Conservation (phyloP, 2,329 filamentous ascomycete species). For the Xylaria sp. region DNA sequence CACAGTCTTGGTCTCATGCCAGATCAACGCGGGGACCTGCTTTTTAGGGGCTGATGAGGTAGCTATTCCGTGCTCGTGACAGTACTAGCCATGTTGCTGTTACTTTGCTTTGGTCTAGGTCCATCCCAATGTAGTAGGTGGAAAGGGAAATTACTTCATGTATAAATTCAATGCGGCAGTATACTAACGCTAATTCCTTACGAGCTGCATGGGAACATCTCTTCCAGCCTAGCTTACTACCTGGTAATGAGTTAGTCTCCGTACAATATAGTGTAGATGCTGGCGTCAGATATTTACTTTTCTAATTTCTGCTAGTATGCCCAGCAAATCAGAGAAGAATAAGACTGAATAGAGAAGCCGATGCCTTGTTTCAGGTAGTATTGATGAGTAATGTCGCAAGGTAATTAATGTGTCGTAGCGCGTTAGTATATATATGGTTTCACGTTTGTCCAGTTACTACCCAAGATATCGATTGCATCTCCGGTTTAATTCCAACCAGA, state of each 20-base stretch:
- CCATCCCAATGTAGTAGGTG: slow-evolving; percentile 33
- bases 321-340: not conserved
- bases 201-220: slow-evolving; percentile 10
- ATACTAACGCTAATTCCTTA: not conserved
- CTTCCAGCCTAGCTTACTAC: not conserved
- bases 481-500: not conserved
- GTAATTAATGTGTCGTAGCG: slow-evolving; percentile 21
- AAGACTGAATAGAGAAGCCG: not conserved
- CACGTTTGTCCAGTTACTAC: slow-evolving; percentile 11
- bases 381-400: not conserved
- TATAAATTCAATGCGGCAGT: slow-evolving; percentile 1
- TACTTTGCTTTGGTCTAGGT: not conserved
- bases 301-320: not conserved
- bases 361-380: not conserved
- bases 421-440: slow-evolving; percentile 23
- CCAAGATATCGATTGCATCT: slow-evolving; percentile 12
- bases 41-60: slow-evolving; percentile 12
- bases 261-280: not conserved
- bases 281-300: slow-evolving; percentile 19
- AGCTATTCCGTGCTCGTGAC: slow-evolving; percentile 11
- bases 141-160: not conserved
- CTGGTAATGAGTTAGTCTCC: not conserved
- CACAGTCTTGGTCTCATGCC: slow-evolving; percentile 27
- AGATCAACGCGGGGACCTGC: slow-evolving; percentile 24
- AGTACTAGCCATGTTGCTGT: not conserved